Percentiles rank a stretch among this genome's conserved stretches.
Evolutionary conservation across 768 basidiomycete species (phyloP).

Genomic region (Boletus bicolor): DNA sequence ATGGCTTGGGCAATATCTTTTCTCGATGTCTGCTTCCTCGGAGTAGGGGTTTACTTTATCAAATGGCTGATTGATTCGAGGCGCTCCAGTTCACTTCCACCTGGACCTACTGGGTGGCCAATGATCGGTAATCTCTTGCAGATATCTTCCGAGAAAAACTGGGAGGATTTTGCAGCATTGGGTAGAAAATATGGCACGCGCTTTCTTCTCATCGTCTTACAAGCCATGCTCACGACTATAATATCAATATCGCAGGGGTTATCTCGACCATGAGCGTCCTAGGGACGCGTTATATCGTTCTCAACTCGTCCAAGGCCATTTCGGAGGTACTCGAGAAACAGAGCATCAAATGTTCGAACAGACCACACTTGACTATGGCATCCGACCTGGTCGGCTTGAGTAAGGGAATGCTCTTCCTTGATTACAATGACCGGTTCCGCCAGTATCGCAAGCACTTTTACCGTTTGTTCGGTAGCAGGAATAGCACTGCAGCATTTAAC

Average conservation of each 20-base stretch:
- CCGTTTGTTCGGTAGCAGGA: constrained; percentile 12
- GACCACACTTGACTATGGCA: constrained; percentile 18
- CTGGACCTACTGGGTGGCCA: constrained; percentile 30
- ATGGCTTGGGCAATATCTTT: constrained; percentile 1
- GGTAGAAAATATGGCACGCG: constrained; percentile 48
- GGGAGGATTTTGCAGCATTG: constrained; percentile 53
- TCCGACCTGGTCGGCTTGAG: constrained; percentile 18
- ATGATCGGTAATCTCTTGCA: constrained; percentile 53
- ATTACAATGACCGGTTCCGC: constrained; percentile 10
- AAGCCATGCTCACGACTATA: not conserved
- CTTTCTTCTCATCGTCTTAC: not conserved
- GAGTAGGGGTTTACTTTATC: constrained; percentile 10
- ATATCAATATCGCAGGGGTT: constrained; percentile 29
- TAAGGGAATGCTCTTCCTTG: constrained; percentile 1
- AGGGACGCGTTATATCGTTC: constrained; percentile 46
- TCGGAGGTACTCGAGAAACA: constrained; percentile 52
- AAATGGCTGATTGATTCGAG: constrained; percentile 1
- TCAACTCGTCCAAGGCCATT: constrained; percentile 45
- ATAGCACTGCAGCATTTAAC: constrained; percentile 4
- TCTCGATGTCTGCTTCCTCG: constrained; percentile 15
- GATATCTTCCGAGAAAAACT: constrained; percentile 48
- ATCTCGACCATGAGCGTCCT: constrained; percentile 31
- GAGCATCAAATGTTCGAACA: constrained; percentile 48
- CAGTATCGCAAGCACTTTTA: constrained; percentile 13
- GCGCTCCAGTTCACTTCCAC: constrained; percentile 9